A percentile compares a stretch with the other conserved stretches of the same genome.
Conservation (phyloP, 495 filamentous ascomycete genomes). For the Astrocystis sublimbata region DNA sequence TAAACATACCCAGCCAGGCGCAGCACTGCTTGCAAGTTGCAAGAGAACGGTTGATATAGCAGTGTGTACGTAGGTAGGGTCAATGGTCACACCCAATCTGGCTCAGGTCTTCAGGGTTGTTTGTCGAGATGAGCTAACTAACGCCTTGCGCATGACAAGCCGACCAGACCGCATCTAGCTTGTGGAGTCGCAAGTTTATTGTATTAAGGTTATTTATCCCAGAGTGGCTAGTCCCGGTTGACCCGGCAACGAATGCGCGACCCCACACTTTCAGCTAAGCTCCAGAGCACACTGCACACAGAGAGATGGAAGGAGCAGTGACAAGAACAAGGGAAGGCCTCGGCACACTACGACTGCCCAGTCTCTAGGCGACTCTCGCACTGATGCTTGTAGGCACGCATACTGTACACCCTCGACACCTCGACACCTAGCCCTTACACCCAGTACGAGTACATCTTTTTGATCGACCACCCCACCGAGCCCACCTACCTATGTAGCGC, state of each 20-base stretch:
- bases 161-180: neutral
- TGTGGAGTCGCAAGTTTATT: constrained; percentile 23
- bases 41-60: neutral
- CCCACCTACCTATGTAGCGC: too few relatives aligned
- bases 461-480: too few relatives aligned
- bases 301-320: too few relatives aligned
- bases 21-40: neutral
- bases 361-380: too few relatives aligned
- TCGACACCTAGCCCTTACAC: too few relatives aligned
- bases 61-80: neutral
- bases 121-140: neutral
- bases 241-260: neutral
- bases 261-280: neutral
- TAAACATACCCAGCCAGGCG: neutral
- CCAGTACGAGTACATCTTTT: too few relatives aligned
- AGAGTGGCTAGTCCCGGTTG: constrained; percentile 5
- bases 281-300: too few relatives aligned
- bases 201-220: constrained; percentile 26
- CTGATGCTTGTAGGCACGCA: too few relatives aligned
- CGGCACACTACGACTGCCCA: too few relatives aligned
- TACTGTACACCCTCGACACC: too few relatives aligned
- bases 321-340: too few relatives aligned
- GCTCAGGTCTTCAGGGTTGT: neutral
- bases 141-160: neutral
- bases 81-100: neutral